Evolutionary conservation across 352 stramenopile species (phyloP).

Genomic region (Phytopythium oedochilum): DNA sequence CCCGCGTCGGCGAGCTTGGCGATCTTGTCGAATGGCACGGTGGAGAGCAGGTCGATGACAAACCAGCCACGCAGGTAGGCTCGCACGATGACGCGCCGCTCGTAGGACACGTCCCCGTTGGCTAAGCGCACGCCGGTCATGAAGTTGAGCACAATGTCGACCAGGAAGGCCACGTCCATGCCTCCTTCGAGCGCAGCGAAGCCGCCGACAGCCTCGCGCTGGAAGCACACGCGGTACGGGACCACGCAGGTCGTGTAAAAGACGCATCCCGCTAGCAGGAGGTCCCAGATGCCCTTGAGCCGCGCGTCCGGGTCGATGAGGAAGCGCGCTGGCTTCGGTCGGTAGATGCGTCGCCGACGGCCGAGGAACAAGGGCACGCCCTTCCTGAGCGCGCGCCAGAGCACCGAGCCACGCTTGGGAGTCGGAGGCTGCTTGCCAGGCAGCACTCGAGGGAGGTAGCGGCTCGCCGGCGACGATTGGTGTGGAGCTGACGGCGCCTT

Average conservation of each 20-base stretch:
- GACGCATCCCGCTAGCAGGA: slow-evolving; percentile 57
- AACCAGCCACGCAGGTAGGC: slow-evolving; percentile 82
- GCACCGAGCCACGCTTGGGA: slow-evolving; percentile 29
- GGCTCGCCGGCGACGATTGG: background rate
- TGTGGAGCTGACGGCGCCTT: background rate
- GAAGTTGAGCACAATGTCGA: slow-evolving; percentile 82
- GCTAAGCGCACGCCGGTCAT: slow-evolving; percentile 63
- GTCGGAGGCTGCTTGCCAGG: background rate
- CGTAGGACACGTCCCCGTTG: slow-evolving; percentile 60
- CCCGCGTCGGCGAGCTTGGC: slow-evolving; percentile 30
- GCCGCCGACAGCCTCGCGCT: slow-evolving; percentile 41
- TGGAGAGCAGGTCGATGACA: slow-evolving; percentile 80
- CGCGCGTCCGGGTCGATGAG: slow-evolving; percentile 63
- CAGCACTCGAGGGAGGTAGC: background rate
- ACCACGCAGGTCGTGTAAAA: slow-evolving; percentile 75
- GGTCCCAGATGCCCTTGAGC: slow-evolving; percentile 60
- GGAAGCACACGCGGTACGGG: slow-evolving; percentile 76
- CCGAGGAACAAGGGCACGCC: slow-evolving; percentile 48
- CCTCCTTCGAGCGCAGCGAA: slow-evolving; percentile 45
- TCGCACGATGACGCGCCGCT: slow-evolving; percentile 31
- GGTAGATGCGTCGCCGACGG: slow-evolving; percentile 23
- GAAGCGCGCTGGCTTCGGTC: slow-evolving; percentile 27
- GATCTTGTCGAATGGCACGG: slow-evolving; percentile 66
- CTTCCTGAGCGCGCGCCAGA: slow-evolving; percentile 51
- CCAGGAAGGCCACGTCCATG: slow-evolving; percentile 65